phyloP scores from a whole-genome alignment of 2,329 filamentous ascomycete species.

The Catunica adiposa region DNA sequence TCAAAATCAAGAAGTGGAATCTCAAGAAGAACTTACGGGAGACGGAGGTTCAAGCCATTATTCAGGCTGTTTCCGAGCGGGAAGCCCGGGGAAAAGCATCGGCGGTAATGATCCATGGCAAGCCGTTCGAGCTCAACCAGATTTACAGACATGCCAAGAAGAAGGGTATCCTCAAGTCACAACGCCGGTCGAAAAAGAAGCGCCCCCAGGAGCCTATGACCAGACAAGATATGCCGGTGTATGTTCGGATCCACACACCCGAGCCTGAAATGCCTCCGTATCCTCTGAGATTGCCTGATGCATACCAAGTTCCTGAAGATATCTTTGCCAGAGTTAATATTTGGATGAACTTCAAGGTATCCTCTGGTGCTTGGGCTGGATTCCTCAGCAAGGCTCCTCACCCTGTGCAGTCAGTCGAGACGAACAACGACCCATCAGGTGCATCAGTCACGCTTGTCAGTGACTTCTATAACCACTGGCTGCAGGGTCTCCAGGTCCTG shows the following conservation, averaged over 20 bases:
- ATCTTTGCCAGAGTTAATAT: slow-evolving; percentile 10
- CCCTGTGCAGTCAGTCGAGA: slow-evolving; percentile 6
- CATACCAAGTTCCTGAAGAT: slow-evolving; percentile 11
- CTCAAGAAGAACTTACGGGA: slow-evolving; percentile 14
- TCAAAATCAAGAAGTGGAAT: slow-evolving; percentile 15
- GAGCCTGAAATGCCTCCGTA: slow-evolving; percentile 6
- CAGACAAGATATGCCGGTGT: slow-evolving; percentile 10
- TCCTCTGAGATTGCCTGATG: slow-evolving; percentile 7
- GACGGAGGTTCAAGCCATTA: slow-evolving; percentile 13
- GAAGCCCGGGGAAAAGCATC: slow-evolving; percentile 11
- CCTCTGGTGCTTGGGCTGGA: slow-evolving; percentile 10
- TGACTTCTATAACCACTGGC: slow-evolving; percentile 14
- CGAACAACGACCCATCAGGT: slow-evolving; percentile 10
- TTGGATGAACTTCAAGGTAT: slow-evolving; percentile 10
- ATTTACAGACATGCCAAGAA: slow-evolving; percentile 14
- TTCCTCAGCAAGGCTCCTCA: slow-evolving; percentile 8
- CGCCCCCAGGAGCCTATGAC: slow-evolving; percentile 5
- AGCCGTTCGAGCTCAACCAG: slow-evolving; percentile 12
- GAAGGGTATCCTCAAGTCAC: slow-evolving; percentile 13
- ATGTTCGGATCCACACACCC: slow-evolving; percentile 13
- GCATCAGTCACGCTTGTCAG: slow-evolving; percentile 12
- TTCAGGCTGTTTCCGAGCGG: slow-evolving; percentile 10
- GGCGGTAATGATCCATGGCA: slow-evolving; percentile 12
- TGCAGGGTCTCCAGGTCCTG: slow-evolving; percentile 10
- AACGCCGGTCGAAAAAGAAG: slow-evolving; percentile 12